phyloP scores from a whole-genome alignment of 2,329 filamentous ascomycete species.

The Penicillium palitans region DNA sequence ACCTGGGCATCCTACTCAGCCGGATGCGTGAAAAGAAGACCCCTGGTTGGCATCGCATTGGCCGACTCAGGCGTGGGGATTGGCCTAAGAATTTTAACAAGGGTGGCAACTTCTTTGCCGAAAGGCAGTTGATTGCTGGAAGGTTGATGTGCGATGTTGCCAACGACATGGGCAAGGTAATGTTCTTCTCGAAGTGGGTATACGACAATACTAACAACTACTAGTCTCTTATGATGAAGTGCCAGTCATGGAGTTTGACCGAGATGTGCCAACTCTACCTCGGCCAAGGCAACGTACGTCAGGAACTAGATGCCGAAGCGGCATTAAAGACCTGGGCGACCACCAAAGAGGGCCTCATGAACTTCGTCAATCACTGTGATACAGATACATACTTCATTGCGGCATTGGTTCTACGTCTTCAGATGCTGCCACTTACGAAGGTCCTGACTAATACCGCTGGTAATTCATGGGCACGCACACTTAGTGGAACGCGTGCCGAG shows the following conservation, averaged over 20 bases:
- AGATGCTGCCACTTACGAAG: constrained; percentile 91
- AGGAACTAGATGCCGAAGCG: constrained; percentile 84
- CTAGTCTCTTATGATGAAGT: constrained; percentile 87
- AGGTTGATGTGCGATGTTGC: constrained; percentile 89
- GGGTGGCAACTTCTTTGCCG: constrained; percentile 85
- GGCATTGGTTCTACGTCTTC: constrained; percentile 81
- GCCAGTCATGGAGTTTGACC: constrained; percentile 95
- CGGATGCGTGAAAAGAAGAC: constrained; percentile 87
- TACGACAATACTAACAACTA: constrained; percentile 25
- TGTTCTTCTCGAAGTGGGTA: constrained; percentile 1
- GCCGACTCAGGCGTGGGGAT: constrained; percentile 74
- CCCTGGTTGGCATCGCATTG: constrained; percentile 91
- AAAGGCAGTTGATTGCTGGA: constrained; percentile 84
- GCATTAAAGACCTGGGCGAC: constrained; percentile 84
- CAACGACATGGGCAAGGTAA: constrained; percentile 86
- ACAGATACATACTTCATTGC: constrained; percentile 95
- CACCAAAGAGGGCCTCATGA: constrained; percentile 81
- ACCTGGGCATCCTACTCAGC: constrained; percentile 86
- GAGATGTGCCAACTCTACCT: constrained; percentile 97
- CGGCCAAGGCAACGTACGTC: constrained; percentile 67
- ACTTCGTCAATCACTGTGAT: constrained; percentile 91
- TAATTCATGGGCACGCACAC: constrained; percentile 95
- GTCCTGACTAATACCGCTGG: constrained; percentile 94
- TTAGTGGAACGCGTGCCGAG: constrained; percentile 93
- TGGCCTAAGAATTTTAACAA: constrained; percentile 90